Base-by-base conservation (phyloP, 106 monocot species). In the Dendrobium nobile region DNA sequence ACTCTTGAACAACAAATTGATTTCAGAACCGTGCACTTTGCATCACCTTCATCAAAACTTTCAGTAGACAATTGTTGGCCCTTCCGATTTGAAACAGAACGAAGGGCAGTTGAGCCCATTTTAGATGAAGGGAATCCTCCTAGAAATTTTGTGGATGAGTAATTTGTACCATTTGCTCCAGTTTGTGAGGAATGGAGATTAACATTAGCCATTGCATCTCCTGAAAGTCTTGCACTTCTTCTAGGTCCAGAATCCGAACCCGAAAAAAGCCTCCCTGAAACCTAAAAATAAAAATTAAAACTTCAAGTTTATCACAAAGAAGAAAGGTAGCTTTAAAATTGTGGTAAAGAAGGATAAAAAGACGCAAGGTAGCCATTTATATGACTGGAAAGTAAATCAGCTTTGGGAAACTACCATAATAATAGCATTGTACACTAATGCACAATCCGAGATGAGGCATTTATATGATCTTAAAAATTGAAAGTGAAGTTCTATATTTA, bases 31-130 rank as follows among this genome's bases (percentile, higher is more conserved):
- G 16, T 58, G 55, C 67, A 22, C 16, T 20, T 24, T 20, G 40
- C 40, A 84, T 80, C 79, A 94, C 97, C 97, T 89, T 98, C 97
- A 74, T 94, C 97, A 59, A 91, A 84, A 88, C 77, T 94, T 83
- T 92, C 94, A 54, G 85, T 54, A 75, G 86, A 64, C 61, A 86
- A 88, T 40, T 87, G 82, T 80, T 89, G 92, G 41, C 90, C 94
- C 81, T 88, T 94, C 54, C 92, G 86, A 78, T 84, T 70, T 44
- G 87, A 87, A 76, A 88, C 84, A 75, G 87, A 87, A 27, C 97
- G 90, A 55, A 85, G 76, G 8, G 84, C 84, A 61, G 82, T 56
- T 51, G 88, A 86, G 61, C 78, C 87, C 51, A 83, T 78, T 90
- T 88, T 92, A 54, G 92, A 85, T 76, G 87, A 87, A 56, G 89